Evolutionary conservation across 305 asterid genomes (phyloP).

Genomic region (Solanum hybrid): DNA sequence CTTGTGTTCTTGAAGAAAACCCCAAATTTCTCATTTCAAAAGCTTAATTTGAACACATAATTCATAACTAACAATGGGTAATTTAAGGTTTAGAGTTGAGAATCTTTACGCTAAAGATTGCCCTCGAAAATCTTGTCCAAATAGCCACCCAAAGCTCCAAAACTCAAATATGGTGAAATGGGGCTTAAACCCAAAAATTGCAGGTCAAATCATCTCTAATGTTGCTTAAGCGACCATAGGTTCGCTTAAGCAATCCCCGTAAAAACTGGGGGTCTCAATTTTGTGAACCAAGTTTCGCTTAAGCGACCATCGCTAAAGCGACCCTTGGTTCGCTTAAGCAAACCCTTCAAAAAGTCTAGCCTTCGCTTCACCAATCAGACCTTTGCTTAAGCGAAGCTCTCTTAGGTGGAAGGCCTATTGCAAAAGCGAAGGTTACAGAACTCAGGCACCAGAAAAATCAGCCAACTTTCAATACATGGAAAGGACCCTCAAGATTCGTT

Average conservation of each 20-base stretch:
- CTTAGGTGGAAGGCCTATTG: background rate
- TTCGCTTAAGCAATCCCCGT: no score
- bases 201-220: background rate
- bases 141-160: background rate
- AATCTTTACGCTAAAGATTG: no score
- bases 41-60: background rate
- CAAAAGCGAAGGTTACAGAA: background rate
- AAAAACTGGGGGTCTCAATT: background rate
- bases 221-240: background rate
- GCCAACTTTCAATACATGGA: no score
- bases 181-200: background rate
- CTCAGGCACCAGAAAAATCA: background rate
- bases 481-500: background rate
- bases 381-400: no score
- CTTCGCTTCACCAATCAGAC: no score
- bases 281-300: background rate
- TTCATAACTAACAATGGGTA: background rate
- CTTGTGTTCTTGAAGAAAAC: background rate
- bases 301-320: no score
- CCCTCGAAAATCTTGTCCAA: background rate
- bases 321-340: no score
- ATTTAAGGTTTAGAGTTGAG: background rate
- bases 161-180: background rate
- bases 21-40: background rate
- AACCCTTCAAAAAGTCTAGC: no score